Conservation (phyloP, 495 filamentous ascomycete species). For the Polyplosphaeria fusca region DNA sequence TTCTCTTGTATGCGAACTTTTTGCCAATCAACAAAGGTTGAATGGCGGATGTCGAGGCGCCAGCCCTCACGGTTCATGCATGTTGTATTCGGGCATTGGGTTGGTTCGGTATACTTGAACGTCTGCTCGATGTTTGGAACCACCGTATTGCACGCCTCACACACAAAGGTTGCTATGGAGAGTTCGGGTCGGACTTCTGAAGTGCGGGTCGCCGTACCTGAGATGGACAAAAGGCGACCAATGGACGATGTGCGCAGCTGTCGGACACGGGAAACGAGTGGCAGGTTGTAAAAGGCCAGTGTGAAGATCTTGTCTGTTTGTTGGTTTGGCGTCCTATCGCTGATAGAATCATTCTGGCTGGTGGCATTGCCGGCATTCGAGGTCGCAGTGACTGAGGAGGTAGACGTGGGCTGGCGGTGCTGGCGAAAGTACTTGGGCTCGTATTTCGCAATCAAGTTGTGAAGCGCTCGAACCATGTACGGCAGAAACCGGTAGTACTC, state of each 20-base stretch:
- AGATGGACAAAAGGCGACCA: conserved; percentile 88
- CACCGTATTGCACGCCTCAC: conserved; percentile 76
- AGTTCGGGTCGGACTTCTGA: conserved; percentile 95
- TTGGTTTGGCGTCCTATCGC: conserved; percentile 78
- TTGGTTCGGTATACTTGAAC: conserved; percentile 94
- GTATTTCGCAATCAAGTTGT: conserved; percentile 90
- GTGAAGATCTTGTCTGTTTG: conserved; percentile 96
- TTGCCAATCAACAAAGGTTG: conserved; percentile 98
- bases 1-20: conserved; percentile 98
- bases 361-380: conserved; percentile 65
- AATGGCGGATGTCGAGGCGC: conserved; percentile 93
- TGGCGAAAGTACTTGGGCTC: conserved; percentile 91
- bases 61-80: conserved; percentile 87
- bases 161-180: conserved; percentile 86
- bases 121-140: conserved; percentile 93
- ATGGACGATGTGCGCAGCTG: conserved; percentile 88
- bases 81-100: conserved; percentile 88
- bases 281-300: conserved; percentile 94
- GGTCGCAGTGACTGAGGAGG: conserved; percentile 56
- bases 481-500: conserved; percentile 95
- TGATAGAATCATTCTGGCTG: conserved; percentile 61
- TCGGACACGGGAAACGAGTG: conserved; percentile 85
- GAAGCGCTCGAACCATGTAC: conserved; percentile 82
- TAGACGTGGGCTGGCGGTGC: conserved; percentile 72
- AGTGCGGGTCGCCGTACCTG: conserved; percentile 92